Percentiles rank a stretch among this genome's conserved stretches.
phyloP scores from a whole-genome alignment of 2,329 filamentous ascomycete genomes.

The Penicillium sp. region DNA sequence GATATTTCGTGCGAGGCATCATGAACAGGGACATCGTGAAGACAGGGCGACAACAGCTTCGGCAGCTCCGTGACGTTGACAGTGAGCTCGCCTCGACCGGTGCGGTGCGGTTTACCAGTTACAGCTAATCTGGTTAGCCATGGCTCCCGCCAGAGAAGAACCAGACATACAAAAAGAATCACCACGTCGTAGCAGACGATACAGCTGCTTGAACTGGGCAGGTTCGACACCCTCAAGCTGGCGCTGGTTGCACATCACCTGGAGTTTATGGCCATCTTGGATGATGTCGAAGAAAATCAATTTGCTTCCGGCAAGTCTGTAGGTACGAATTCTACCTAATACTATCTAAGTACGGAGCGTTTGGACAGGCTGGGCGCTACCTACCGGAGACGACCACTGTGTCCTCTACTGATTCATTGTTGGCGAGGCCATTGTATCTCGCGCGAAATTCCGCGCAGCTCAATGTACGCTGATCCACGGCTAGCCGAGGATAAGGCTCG shows the following conservation, averaged over 20 bases:
- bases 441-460: conserved; percentile 38
- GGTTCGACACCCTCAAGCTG: conserved; percentile 36
- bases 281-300: conserved; percentile 81
- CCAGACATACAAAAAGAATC: conserved; percentile 73
- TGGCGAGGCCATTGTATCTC: conserved; percentile 36
- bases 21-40: conserved; percentile 73
- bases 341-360: conserved; percentile 41
- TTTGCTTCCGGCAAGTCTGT: conserved; percentile 70
- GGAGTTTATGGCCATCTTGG: conserved; percentile 69
- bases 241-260: conserved; percentile 71
- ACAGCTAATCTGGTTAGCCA: conserved; percentile 52
- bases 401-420: conserved; percentile 42
- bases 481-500: conserved; percentile 41
- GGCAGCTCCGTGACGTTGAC: conserved; percentile 68
- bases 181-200: conserved; percentile 69
- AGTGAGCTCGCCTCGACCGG: conserved; percentile 71
- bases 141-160: conserved; percentile 7
- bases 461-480: conserved; percentile 29
- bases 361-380: conserved; percentile 24
- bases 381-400: conserved; percentile 45
- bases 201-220: conserved; percentile 58
- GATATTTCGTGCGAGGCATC: conserved; percentile 69
- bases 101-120: conserved; percentile 67
- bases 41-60: conserved; percentile 68
- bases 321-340: conserved; percentile 69